These are phyloP conservation scores for Phytopythium mirpurense DNA, from an alignment of 352 stramenopile genomes.

Conservation along the genomic window DNA sequence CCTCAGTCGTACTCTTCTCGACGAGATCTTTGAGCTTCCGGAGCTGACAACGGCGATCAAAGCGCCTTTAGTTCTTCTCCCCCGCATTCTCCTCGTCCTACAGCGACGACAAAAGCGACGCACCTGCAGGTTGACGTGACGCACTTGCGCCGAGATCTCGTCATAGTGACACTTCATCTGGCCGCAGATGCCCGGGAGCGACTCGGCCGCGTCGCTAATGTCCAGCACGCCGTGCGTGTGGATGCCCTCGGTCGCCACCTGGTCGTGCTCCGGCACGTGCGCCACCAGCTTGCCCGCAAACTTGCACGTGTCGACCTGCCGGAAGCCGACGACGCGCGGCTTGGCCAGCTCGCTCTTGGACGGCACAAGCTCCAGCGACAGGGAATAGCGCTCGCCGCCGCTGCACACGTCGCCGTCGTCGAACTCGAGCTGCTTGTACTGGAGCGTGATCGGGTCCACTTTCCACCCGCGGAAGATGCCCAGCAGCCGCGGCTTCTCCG, in stretches of 20 bases:
- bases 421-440: constrained; percentile 79
- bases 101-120: background rate
- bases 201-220: constrained; percentile 46
- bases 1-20: constrained; percentile 9
- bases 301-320: constrained; percentile 48
- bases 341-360: constrained; percentile 29
- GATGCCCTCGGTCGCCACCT: constrained; percentile 38
- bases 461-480: constrained; percentile 76
- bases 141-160: constrained; percentile 39
- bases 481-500: constrained; percentile 38
- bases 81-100: background rate
- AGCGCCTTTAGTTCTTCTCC: background rate
- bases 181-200: constrained; percentile 56
- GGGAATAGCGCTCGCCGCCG: constrained; percentile 32
- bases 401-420: constrained; percentile 68
- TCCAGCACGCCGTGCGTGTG: constrained; percentile 66
- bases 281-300: constrained; percentile 47
- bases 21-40: constrained; percentile 21
- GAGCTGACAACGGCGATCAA: background rate
- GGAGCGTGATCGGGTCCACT: constrained; percentile 67
- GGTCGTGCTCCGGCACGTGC: constrained; percentile 36
- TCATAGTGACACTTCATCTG: constrained; percentile 71
- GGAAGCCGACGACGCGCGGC: constrained; percentile 44
- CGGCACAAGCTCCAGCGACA: constrained; percentile 49
- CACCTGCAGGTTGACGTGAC: constrained; percentile 50